Evolutionary conservation across 2,329 filamentous ascomycete genomes (phyloP).

Genomic region (Emmonsia crescens): DNA sequence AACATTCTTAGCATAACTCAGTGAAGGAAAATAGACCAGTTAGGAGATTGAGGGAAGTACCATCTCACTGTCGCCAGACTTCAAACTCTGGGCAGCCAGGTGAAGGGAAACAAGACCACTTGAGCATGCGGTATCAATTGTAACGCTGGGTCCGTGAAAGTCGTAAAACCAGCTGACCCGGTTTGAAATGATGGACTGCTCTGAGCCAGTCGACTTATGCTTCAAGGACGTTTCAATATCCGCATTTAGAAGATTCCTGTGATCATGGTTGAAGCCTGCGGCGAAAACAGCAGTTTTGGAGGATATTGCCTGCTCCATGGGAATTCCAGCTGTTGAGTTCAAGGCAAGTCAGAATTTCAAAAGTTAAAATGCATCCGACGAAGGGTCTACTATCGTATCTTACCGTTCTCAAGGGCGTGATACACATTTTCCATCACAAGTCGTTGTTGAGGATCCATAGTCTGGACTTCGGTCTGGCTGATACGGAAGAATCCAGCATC

Average conservation of each 20-base stretch:
- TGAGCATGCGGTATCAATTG: conserved; percentile 21
- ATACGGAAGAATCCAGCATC: conserved; percentile 9
- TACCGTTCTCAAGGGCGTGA: conserved; percentile 14
- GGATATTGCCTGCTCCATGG: conserved; percentile 10
- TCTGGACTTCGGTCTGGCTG: conserved; percentile 9
- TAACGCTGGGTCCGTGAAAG: conserved; percentile 17
- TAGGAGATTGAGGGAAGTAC: neutral
- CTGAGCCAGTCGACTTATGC: conserved; percentile 15
- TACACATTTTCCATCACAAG: conserved; percentile 14
- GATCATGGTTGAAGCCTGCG: conserved; percentile 13
- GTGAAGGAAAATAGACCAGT: neutral
- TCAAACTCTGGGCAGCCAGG: conserved; percentile 17
- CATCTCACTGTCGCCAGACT: conserved; percentile 12
- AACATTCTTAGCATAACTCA: neutral
- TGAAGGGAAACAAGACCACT: conserved; percentile 21
- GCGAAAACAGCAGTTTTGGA: conserved; percentile 14
- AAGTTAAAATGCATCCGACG: neutral
- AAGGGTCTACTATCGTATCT: neutral
- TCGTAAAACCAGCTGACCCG: conserved; percentile 22
- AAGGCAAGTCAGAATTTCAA: neutral
- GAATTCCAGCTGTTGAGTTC: conserved; percentile 12
- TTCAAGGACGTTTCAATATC: conserved; percentile 10
- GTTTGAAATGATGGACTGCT: conserved; percentile 18
- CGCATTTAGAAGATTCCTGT: conserved; percentile 6
- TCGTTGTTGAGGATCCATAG: conserved; percentile 15